Base-by-base conservation (phyloP, 306 rosid genomes). In the Canavalia ensiformis region DNA sequence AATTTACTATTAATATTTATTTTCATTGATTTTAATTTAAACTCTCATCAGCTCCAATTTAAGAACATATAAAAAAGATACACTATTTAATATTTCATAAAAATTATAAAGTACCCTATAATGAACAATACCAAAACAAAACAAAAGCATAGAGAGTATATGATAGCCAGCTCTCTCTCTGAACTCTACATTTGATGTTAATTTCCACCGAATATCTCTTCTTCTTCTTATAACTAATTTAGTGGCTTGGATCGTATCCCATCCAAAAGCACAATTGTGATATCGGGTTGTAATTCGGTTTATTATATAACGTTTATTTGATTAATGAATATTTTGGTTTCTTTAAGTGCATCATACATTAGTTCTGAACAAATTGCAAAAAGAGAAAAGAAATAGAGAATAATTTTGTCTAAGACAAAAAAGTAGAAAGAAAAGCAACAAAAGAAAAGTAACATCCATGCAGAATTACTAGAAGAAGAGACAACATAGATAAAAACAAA, bases 401-500 rank as follows among this genome's bases (percentile, higher is more conserved):
- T 78, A 78, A 77, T 72, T 65, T 72, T 37, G 74, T 50, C 69
- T n/a, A 41, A 76, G 86, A 78, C 75, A 77, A 77, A 84, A 18
- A 75, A 81, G 83, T 62, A 84, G 49, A 74, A 82, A 70, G 78
- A 76, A 81, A 86, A 86, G 89, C 74, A 75, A 68, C 11, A 75
- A 87, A 73, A 72, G 28, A 72, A 87, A 87, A 85, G 88, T 78
- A 72, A 66, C 49, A 78, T 77, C 44, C 83, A 74, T 78, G 72
- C 81, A 83, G 88, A 84, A 88, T 89, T 86, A 83, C 69, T 72
- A 71, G 87, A 88, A 82, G 84, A 86, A 84, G 90, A 82, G 92
- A 87, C 92, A 89, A 74, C 80, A 78, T 71, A 86, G 79, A 89
- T 80, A 86, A 85, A 91, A 89, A 88, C 89, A 83, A 88, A 65